phyloP scores from a whole-genome alignment of 495 filamentous ascomycete genomes.

The Apiosordaria backusii region DNA sequence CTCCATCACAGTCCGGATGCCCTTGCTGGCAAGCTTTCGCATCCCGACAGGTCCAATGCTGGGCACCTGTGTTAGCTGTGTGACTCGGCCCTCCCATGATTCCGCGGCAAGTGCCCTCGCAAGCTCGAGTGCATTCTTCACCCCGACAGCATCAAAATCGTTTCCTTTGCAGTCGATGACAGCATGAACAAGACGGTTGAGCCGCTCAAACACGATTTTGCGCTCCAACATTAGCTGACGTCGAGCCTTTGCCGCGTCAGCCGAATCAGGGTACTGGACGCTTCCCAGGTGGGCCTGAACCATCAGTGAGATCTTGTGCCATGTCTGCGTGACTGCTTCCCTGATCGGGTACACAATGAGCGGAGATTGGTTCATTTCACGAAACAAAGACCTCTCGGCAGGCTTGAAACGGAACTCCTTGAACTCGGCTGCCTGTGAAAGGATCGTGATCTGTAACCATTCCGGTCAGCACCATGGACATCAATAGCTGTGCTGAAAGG shows the following conservation, averaged over 20 bases:
- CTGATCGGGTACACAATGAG: constrained; percentile 77
- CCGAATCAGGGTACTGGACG: constrained; percentile 64
- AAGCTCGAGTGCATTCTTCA: constrained; percentile 72
- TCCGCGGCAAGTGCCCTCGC: constrained; percentile 71
- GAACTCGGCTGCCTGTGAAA: constrained; percentile 72
- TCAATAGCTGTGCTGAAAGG: background rate
- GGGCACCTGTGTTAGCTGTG: constrained; percentile 83
- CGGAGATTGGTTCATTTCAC: constrained; percentile 72
- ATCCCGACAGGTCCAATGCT: constrained; percentile 75
- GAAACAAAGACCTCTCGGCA: constrained; percentile 71
- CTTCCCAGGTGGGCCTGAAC: constrained; percentile 77
- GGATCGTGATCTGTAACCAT: constrained; percentile 38
- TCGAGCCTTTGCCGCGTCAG: constrained; percentile 58
- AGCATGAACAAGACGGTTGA: constrained; percentile 74
- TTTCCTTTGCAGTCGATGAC: constrained; percentile 77
- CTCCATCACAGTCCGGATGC: constrained; percentile 67
- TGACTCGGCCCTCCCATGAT: constrained; percentile 81
- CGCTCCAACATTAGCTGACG: constrained; percentile 67
- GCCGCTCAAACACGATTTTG: constrained; percentile 64
- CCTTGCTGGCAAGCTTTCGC: constrained; percentile 68
- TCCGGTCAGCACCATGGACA: constrained; percentile 51
- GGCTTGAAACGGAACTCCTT: constrained; percentile 65
- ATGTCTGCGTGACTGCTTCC: constrained; percentile 63
- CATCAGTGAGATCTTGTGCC: constrained; percentile 85
- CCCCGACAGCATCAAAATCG: constrained; percentile 62